phyloP scores from a whole-genome alignment of 768 basidiomycete species.

The Amanita exitialis region DNA sequence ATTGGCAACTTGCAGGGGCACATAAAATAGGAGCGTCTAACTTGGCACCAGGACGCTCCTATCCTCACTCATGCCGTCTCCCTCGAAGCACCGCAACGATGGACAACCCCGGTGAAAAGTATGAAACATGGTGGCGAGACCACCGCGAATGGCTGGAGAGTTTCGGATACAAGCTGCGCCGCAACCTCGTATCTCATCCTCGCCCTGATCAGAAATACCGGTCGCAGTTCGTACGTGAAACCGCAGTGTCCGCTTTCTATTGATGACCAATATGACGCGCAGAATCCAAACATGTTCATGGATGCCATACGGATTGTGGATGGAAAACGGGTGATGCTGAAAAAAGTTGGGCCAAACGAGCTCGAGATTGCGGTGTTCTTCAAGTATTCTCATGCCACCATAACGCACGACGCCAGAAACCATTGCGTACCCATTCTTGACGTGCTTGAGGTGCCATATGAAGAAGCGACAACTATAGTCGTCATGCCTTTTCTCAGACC shows the following conservation, averaged over 20 bases:
- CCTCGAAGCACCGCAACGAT: not conserved
- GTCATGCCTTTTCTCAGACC: slow-evolving; percentile 20
- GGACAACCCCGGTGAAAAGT: not conserved
- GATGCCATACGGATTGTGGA: slow-evolving; percentile 24
- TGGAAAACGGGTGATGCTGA: slow-evolving; percentile 20
- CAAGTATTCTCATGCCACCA: slow-evolving; percentile 7
- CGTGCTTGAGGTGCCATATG: slow-evolving; percentile 12
- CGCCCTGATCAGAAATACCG: slow-evolving; percentile 12
- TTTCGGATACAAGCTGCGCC: slow-evolving; percentile 21
- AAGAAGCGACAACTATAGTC: slow-evolving; percentile 11
- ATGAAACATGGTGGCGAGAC: slow-evolving; percentile 14
- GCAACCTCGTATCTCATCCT: slow-evolving; percentile 19
- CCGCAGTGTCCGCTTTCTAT: not conserved
- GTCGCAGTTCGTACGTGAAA: not conserved
- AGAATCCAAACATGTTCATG: slow-evolving; percentile 9
- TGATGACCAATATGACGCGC: too few species aligned
- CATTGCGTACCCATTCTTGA: slow-evolving; percentile 24
- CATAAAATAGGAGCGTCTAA: not conserved
- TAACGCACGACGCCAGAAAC: slow-evolving; percentile 17
- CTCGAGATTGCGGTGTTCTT: slow-evolving; percentile 18
- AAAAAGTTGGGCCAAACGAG: slow-evolving; percentile 19
- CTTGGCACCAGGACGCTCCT: not conserved
- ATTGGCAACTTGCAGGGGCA: too few species aligned
- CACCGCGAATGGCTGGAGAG: slow-evolving; percentile 18
- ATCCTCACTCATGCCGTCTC: not conserved